Evolutionary conservation across 148 eudicot genomes (phyloP), one percentile per base, ranked within the genome.

Genomic region (Camellia sinensis): DNA sequence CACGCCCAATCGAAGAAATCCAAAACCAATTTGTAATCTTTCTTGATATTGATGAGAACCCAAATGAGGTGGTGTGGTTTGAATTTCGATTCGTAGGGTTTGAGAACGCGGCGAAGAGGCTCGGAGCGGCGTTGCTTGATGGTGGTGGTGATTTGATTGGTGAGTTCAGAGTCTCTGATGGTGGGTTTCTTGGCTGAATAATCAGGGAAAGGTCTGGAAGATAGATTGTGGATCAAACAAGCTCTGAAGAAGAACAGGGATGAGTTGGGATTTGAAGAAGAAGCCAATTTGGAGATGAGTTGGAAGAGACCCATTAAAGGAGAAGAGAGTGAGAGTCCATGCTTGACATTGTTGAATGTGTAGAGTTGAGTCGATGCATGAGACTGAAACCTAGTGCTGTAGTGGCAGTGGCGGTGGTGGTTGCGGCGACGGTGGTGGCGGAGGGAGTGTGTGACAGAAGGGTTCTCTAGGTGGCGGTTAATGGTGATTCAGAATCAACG

Each of bases 1-100:
- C 91, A 88, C 10, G 82, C 92, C 99, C 99, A 95, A 17, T 86
- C 89, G 77, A 88, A 90, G 80, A 95, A 91, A 83, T 84, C 87
- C 57, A 89, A 22, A 80, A 92, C 93, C 57, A 93, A 85, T 59
- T 74, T 77, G 73, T 92, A 90, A 74, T 95, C 94, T 68, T 77
- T 82, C 81, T 83, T 93, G 82, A 93, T 89, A 64, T 88, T 84
- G 91, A 93, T 89, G 41, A 93, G 82, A 83, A 90, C 88, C 99
- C 99, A 93, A 81, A 92, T 89, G 67, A 95, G 84, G 72, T 95
- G 93, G 77, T 90, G 91, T 64, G 86, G 77, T 77, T 81, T 85
- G 71, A 92, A 87, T 67, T 87, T 89, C 62, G 89, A 83, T 80
- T 95, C 94, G 50, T 90, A 92, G 6, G 93, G 90, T 85, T 83